Evolutionary conservation across 768 basidiomycete species (phyloP).

Genomic region (Cubamyces lactineus): DNA sequence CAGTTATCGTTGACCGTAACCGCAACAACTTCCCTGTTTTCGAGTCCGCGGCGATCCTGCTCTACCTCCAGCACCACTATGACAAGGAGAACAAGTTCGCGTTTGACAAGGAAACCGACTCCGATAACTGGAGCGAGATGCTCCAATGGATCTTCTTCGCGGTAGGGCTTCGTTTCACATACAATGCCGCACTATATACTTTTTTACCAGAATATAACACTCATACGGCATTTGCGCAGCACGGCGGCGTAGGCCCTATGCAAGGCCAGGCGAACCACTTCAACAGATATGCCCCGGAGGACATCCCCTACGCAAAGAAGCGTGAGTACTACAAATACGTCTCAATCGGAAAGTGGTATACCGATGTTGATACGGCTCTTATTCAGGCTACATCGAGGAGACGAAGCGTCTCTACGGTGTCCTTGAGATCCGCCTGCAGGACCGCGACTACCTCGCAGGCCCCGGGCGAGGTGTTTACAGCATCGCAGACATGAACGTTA

Average conservation of each 20-base stretch:
- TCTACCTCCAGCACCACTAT: constrained; percentile 83
- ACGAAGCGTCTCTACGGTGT: constrained; percentile 82
- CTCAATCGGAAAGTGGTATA: no score
- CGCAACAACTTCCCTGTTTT: constrained; percentile 69
- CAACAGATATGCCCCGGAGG: constrained; percentile 60
- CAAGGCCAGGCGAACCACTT: constrained; percentile 83
- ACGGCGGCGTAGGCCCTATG: constrained; percentile 87
- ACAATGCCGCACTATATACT: no score
- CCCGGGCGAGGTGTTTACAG: constrained; percentile 67
- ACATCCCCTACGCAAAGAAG: constrained; percentile 70
- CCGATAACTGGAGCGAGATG: constrained; percentile 69
- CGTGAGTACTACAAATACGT: no score
- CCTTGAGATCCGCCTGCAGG: constrained; percentile 71
- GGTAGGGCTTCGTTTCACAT: constrained; percentile 38
- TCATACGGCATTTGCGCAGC: constrained; percentile 47
- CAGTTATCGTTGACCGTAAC: constrained; percentile 62
- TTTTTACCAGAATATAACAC: no score
- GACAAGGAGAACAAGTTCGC: constrained; percentile 75
- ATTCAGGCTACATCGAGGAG: constrained; percentile 75
- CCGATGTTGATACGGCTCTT: constrained; percentile 23
- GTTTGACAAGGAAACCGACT: constrained; percentile 55
- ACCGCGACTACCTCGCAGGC: constrained; percentile 79
- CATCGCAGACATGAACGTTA: constrained; percentile 72
- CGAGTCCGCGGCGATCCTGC: constrained; percentile 78
- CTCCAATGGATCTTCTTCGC: constrained; percentile 90